phyloP scores from a whole-genome alignment of 1,284 basidiomycete species.

The Cryptococcus jaspeensis region DNA sequence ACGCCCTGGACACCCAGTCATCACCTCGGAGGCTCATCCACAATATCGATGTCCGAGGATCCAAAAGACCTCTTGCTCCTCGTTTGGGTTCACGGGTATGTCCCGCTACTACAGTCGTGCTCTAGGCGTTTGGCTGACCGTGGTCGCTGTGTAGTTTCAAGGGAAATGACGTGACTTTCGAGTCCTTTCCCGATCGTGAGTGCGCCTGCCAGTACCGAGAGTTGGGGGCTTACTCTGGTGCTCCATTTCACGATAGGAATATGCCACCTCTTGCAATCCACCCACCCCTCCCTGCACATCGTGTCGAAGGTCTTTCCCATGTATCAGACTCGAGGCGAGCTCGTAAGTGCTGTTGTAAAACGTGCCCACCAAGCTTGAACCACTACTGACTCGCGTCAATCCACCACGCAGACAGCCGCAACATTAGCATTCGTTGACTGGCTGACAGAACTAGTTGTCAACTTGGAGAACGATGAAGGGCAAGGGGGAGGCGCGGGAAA shows the following conservation, averaged over 20 bases:
- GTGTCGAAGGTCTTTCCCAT: slow-evolving; percentile 81
- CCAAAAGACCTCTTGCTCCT: slow-evolving; percentile 47
- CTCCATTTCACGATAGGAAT: slow-evolving; percentile 57
- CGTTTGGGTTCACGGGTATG: slow-evolving; percentile 51
- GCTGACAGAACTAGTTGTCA: slow-evolving; percentile 75
- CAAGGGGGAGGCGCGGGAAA: slow-evolving; percentile 68
- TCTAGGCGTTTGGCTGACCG: background rate
- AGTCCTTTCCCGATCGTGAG: slow-evolving; percentile 49
- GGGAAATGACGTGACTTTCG: slow-evolving; percentile 52
- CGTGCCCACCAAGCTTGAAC: background rate
- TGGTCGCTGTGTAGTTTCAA: slow-evolving; percentile 43
- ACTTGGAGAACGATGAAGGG: slow-evolving; percentile 68
- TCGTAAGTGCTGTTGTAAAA: slow-evolving; percentile 61
- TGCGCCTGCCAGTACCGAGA: background rate
- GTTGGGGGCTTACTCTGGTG: background rate
- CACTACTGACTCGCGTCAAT: background rate
- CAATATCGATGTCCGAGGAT: slow-evolving; percentile 13
- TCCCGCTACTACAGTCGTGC: background rate
- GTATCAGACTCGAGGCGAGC: slow-evolving; percentile 87
- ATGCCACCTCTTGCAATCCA: slow-evolving; percentile 64
- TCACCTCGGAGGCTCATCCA: background rate
- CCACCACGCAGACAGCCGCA: slow-evolving; percentile 64
- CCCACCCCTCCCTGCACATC: slow-evolving; percentile 56
- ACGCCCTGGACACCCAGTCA: too few species aligned
- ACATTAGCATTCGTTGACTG: slow-evolving; percentile 82